Conservation (phyloP, 176 grass and related monocot genomes). For the Hsuehochloa calcarea region DNA sequence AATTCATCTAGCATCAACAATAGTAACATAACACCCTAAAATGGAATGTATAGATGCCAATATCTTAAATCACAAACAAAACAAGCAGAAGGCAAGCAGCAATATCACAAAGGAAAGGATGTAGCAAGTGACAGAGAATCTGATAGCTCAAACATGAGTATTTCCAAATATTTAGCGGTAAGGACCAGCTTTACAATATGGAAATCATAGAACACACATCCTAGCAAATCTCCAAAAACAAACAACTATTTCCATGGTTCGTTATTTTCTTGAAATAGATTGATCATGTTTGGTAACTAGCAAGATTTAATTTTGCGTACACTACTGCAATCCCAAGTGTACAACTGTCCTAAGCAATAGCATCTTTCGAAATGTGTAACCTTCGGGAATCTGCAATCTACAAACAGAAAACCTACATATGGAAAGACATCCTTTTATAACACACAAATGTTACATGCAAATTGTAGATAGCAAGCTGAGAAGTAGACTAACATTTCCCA, state of each 20-base stretch:
- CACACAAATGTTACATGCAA: background rate
- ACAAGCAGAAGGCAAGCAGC: background rate
- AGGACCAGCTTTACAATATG: background rate
- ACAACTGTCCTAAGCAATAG: background rate
- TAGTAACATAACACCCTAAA: conserved; percentile 13
- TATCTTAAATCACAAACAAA: conserved; percentile 21
- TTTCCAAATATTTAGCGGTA: background rate
- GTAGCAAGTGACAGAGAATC: conserved; percentile 2
- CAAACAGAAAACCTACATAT: background rate
- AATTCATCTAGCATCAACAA: conserved; percentile 24
- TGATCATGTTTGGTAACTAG: conserved; percentile 9
- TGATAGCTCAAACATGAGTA: background rate
- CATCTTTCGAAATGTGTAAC: background rate
- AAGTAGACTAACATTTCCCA: conserved; percentile 72
- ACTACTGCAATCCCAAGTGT: background rate
- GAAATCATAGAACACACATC: background rate
- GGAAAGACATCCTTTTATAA: background rate
- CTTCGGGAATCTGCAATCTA: conserved; percentile 13
- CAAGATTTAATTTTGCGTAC: background rate
- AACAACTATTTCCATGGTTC: background rate
- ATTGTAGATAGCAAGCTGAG: conserved; percentile 16
- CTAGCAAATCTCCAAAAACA: background rate
- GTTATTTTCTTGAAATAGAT: background rate
- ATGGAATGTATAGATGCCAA: background rate
- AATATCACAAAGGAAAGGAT: conserved; percentile 19